Percentiles rank a stretch among this genome's conserved stretches.
Conservation (phyloP, 345 rosid species). For the Syzygium oleosum region DNA sequence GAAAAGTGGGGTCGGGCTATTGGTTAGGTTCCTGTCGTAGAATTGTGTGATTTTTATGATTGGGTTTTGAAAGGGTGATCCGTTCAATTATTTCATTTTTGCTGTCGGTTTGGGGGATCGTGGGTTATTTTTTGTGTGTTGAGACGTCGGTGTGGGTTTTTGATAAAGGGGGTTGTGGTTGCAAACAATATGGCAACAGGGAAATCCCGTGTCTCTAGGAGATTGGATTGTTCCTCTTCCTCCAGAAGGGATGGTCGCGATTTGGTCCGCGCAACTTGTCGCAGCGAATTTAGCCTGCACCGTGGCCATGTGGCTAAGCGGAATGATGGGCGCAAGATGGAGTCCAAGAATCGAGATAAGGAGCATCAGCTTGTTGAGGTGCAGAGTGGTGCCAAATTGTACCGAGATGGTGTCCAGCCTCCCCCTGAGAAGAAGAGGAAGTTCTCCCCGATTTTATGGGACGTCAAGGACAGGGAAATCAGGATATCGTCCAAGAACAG, state of each 20-base stretch:
- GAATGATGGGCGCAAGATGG: not conserved
- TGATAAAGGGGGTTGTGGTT: constrained; percentile 44
- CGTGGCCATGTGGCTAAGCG: not conserved
- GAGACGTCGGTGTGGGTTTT: constrained; percentile 14
- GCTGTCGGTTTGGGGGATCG: not conserved
- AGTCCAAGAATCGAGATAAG: constrained; percentile 1
- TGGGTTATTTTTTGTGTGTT: not conserved
- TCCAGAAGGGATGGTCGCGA: not conserved
- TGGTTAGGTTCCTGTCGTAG: not conserved
- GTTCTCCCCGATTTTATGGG: constrained; percentile 52
- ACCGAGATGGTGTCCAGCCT: constrained; percentile 13
- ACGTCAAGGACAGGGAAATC: constrained; percentile 19
- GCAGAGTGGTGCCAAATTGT: not conserved
- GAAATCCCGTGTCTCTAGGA: constrained; percentile 40
- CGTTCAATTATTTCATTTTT: not conserved
- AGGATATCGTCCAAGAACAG: constrained; percentile 17
- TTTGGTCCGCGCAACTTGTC: not conserved
- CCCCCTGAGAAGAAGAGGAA: constrained; percentile 54
- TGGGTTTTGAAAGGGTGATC: not conserved
- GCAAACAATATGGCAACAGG: constrained; percentile 75
- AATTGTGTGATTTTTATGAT: not conserved
- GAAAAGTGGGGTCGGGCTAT: not conserved
- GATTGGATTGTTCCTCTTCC: constrained; percentile 17
- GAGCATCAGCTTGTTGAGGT: constrained; percentile 1
- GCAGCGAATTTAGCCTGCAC: not conserved